These are phyloP conservation scores for Boletus bicolor DNA, from an alignment of 768 basidiomycete species.

Conservation along the genomic window DNA sequence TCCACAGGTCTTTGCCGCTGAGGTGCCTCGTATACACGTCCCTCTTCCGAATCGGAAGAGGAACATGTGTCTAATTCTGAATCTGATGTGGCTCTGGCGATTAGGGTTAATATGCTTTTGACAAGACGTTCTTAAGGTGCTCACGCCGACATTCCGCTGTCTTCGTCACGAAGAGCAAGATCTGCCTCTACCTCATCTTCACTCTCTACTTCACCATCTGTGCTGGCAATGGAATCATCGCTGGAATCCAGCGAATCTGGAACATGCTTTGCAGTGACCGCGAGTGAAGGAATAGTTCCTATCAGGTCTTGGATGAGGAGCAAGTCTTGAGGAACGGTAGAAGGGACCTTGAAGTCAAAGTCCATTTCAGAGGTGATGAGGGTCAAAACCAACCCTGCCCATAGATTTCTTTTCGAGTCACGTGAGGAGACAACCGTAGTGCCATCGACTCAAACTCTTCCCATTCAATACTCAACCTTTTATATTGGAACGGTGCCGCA, in stretches of 20 bases:
- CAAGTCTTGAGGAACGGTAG: slow-evolving; percentile 66
- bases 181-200: slow-evolving; percentile 75
- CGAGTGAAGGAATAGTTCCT: slow-evolving; percentile 30
- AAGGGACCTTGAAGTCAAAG: slow-evolving; percentile 55
- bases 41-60: slow-evolving; percentile 23
- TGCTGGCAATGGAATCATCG: slow-evolving; percentile 52
- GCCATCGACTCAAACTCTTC: neutral
- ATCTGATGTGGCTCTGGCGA: slow-evolving; percentile 25
- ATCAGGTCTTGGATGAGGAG: slow-evolving; percentile 69
- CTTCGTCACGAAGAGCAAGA: slow-evolving; percentile 45
- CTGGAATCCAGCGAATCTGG: slow-evolving; percentile 19
- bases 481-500: neutral
- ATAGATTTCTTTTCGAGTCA: slow-evolving; percentile 16
- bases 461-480: neutral
- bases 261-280: neutral
- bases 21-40: neutral
- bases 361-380: slow-evolving; percentile 20
- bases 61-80: slow-evolving; percentile 33
- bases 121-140: slow-evolving; percentile 3
- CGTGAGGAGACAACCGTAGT: slow-evolving; percentile 11
- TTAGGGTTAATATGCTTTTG: slow-evolving; percentile 17
- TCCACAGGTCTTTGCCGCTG: slow-evolving; percentile 8
- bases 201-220: slow-evolving; percentile 52
- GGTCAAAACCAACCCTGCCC: neutral
- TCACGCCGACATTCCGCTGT: slow-evolving; percentile 26